Evolutionary conservation across 2,329 filamentous ascomycete genomes (phyloP).

Genomic region (Arthroderma uncinatum): DNA sequence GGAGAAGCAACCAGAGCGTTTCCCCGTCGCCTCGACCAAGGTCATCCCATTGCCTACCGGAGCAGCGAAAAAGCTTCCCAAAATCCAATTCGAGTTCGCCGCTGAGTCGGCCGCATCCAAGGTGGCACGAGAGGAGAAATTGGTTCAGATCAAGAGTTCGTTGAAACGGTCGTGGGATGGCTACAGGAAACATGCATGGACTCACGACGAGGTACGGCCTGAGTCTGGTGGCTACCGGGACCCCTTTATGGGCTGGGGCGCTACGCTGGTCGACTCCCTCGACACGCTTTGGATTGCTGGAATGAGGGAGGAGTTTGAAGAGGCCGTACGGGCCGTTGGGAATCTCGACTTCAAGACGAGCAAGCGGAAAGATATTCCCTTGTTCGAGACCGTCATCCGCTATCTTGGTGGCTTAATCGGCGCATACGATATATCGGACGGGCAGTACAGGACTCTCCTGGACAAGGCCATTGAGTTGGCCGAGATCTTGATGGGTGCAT

Average conservation of each 20-base stretch:
- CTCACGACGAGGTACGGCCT: constrained; percentile 52
- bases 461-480: constrained; percentile 44
- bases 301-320: constrained; percentile 45
- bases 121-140: constrained; percentile 30
- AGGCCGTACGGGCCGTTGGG: constrained; percentile 42
- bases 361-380: constrained; percentile 25
- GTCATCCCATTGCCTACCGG: constrained; percentile 54
- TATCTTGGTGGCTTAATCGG: constrained; percentile 44
- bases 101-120: constrained; percentile 20
- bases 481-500: constrained; percentile 42
- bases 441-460: constrained; percentile 42
- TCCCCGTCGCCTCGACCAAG: constrained; percentile 59
- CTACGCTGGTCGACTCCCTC: constrained; percentile 49
- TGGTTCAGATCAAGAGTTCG: constrained; percentile 40
- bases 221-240: constrained; percentile 43
- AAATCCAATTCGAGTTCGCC: constrained; percentile 22
- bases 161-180: constrained; percentile 48
- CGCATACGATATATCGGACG: constrained; percentile 46
- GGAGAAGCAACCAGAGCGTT: constrained; percentile 62
- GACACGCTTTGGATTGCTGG: constrained; percentile 55
- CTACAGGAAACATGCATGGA: constrained; percentile 54
- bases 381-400: constrained; percentile 44
- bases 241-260: constrained; percentile 54
- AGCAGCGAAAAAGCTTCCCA: constrained; percentile 18
- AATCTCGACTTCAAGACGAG: constrained; percentile 44